Evolutionary conservation across 2,329 filamentous ascomycete species (phyloP), one percentile per base, ranked within the genome.

Genomic region (Chaetomiaceae sp.): DNA sequence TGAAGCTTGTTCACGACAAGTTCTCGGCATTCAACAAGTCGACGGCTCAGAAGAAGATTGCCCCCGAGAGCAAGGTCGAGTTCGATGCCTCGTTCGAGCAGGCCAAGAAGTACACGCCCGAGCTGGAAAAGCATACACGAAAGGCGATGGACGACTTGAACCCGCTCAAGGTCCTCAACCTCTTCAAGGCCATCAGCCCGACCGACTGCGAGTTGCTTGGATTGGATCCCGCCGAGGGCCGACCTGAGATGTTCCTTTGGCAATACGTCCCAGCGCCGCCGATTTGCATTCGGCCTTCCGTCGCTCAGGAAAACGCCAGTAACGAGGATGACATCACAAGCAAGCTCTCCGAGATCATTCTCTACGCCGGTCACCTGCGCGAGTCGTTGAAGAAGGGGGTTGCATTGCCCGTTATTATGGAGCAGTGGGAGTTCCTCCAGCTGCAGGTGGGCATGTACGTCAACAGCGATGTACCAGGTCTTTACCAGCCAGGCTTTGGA

Each of bases 171-270:
- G 89, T 95, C 1, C 74, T 97, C 52, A 95, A 95, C 62, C 80
- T 99, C 29, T 96, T 99, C 75, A 91, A 91, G 69, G 84, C 87
- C 65, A 90, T 99, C 52, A 86, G 84, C 12, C 82, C 88, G 2
- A 82, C 83, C 7, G 94, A 99, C 68, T 96, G 92, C 68, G 91
- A 97, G 69, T 78, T 99, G 20, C 77, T 99, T 1, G 92, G 92
- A 4, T 82, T 99, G 63, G 85, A 96, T 64, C 89, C 91, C 1
- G 79, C 82, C 14, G 91, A 96, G 63, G 90, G 90, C 11, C 82
- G 91, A 17, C 94, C 94, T 0, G 94, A 99, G 68, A 95, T 95
- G 84, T 95, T 97, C 69, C 83, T 99, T 40, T 99, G 94, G 94
- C 91, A 96, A 66, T 95, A 91, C 65, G 80, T 99, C 33, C 94